Base-by-base conservation (phyloP, 1,139 yeast genomes). In the Yamadazyma membranifaciens region DNA sequence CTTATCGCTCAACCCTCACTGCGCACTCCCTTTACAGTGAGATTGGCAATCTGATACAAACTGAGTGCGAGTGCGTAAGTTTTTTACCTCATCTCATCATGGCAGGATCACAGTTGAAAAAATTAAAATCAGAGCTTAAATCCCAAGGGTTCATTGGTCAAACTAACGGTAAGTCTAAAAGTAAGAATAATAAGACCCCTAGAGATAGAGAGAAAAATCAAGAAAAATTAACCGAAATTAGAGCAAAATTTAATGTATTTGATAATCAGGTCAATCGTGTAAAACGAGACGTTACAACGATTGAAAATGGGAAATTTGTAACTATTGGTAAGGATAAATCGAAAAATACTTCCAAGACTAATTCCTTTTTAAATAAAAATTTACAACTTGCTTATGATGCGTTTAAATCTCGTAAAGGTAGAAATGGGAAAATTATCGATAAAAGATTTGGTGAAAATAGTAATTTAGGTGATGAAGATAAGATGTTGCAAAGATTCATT, bases 401-500 rank as follows among this genome's bases (percentile, higher is more conserved):
- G 27, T 83, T 78, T 50, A 76, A 75, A 60, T 63, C 73, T 12
- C 65, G 72, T 41, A 78, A 80, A 50, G 87, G 87, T 49, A 84
- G 78, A 57, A 80, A 76, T 25, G 96, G 98, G 38, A 89, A 88
- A 2, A 56, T 94, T 14, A 61, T 80, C 4, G 98, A 94, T 68
- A 75, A 88, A 52, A 80, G 98, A 63, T 92, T 94, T 62, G 99
- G 98, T 59, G 98, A 92, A 58, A 78, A 80, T 52, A 83, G 87
- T 62, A 66, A 74, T 37, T 58, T 94, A 70, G 78, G 84, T 15
- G 81, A 82, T 11, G 98, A 94, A 62, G 97, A 92, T 55, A 87
- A 86, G 60, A 91, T 91, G 96, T 76, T 92, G 65, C 96, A 86
- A 56, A 81, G 98, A 67, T 94, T 88, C 65, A 87, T 96, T 1